Conservation (phyloP, 768 basidiomycete genomes). For the Agaricus sinodeliciosus region DNA sequence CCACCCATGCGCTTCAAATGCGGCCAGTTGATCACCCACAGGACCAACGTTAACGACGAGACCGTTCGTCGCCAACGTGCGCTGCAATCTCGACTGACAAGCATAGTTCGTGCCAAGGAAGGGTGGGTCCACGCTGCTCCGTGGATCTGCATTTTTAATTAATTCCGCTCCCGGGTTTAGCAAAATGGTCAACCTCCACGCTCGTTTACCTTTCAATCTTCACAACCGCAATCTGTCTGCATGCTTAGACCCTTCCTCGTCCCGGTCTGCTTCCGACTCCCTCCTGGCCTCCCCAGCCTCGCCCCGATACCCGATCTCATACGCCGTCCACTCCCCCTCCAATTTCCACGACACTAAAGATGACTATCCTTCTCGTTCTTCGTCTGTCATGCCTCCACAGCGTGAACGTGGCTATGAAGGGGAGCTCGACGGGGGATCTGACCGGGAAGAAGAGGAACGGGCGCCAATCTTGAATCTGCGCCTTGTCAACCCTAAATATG, state of each 20-base stretch:
- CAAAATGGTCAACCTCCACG: constrained; percentile 60
- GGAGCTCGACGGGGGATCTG: not conserved
- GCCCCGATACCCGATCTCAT: constrained; percentile 10
- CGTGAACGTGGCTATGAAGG: constrained; percentile 2
- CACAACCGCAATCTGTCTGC: constrained; percentile 31
- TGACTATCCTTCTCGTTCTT: constrained; percentile 12
- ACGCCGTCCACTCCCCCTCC: constrained; percentile 6
- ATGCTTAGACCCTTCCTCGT: constrained; percentile 18
- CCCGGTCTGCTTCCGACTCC: constrained; percentile 20
- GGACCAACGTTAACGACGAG: constrained; percentile 5
- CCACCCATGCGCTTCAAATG: not conserved
- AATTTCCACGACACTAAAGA: constrained; percentile 7
- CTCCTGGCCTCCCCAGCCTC: constrained; percentile 20
- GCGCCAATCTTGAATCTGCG: constrained; percentile 19
- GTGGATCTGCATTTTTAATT: not conserved
- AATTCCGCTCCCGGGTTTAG: constrained; percentile 21
- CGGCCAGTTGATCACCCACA: constrained; percentile 2
- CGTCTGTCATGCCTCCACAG: constrained; percentile 4
- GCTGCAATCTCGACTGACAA: constrained; percentile 42
- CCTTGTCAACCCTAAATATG: constrained; percentile 18
- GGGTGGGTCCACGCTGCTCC: constrained; percentile 29
- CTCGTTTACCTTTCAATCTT: constrained; percentile 50
- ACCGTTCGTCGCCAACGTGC: constrained; percentile 30
- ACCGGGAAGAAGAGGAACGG: not conserved
- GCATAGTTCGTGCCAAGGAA: constrained; percentile 54